phyloP scores from a whole-genome alignment of 1,284 basidiomycete species.

The Heliocybe sulcata region DNA sequence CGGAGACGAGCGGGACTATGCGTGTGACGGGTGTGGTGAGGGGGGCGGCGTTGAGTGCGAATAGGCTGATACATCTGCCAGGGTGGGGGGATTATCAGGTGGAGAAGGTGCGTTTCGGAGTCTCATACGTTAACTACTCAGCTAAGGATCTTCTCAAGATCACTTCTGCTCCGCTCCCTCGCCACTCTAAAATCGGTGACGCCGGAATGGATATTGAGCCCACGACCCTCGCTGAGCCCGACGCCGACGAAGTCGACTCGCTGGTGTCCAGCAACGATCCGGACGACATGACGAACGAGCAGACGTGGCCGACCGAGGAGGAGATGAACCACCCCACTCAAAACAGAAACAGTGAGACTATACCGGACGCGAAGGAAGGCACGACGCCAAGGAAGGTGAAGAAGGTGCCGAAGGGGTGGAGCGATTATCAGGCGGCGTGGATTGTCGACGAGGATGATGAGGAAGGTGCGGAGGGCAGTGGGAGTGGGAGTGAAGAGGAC shows the following conservation, averaged over 20 bases:
- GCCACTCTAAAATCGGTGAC: slow-evolving; percentile 29
- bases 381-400: slow-evolving; percentile 72
- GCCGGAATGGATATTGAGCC: slow-evolving; percentile 60
- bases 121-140: slow-evolving; percentile 12
- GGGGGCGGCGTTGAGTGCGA: slow-evolving; percentile 74
- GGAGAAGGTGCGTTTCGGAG: slow-evolving; percentile 53
- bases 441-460: slow-evolving; percentile 81
- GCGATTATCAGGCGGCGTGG: slow-evolving; percentile 93
- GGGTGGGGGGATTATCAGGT: slow-evolving; percentile 88
- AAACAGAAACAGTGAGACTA: slow-evolving; percentile 22
- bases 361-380: slow-evolving; percentile 61
- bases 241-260: slow-evolving; percentile 76
- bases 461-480: slow-evolving; percentile 41
- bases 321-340: slow-evolving; percentile 60
- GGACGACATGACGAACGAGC: slow-evolving; percentile 88
- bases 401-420: slow-evolving; percentile 83
- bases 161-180: slow-evolving; percentile 46
- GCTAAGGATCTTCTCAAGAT: slow-evolving; percentile 37
- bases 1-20: slow-evolving; percentile 36
- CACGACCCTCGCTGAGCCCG: slow-evolving; percentile 47
- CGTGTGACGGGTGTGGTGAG: slow-evolving; percentile 82
- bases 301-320: slow-evolving; percentile 98
- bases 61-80: slow-evolving; percentile 86
- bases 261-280: slow-evolving; percentile 84
- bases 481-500: slow-evolving; percentile 30